phyloP scores from a whole-genome alignment of 352 stramenopile genomes.

The Lagenidium sp. region DNA sequence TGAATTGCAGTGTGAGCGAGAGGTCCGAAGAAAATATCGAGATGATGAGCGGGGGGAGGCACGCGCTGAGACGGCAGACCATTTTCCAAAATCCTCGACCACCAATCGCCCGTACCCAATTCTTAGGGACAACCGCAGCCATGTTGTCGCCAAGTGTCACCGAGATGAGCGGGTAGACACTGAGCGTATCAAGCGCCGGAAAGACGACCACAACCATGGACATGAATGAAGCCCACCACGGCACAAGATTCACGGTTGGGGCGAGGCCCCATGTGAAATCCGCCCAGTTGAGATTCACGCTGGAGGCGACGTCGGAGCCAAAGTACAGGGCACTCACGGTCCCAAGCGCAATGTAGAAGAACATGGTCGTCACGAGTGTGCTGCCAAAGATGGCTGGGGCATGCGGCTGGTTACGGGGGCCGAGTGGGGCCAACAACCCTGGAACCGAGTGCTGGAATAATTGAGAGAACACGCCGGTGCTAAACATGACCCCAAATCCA shows the following conservation, averaged over 20 bases:
- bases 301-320: constrained; percentile 62
- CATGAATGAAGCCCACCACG: constrained; percentile 48
- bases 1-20: constrained; percentile 82
- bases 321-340: constrained; percentile 80
- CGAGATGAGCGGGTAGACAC: constrained; percentile 88
- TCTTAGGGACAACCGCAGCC: constrained; percentile 38
- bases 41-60: constrained; percentile 67
- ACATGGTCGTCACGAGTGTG: constrained; percentile 75
- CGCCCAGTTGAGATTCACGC: constrained; percentile 90
- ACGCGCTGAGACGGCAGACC: constrained; percentile 67
- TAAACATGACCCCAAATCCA: constrained; percentile 88
- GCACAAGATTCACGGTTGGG: constrained; percentile 26
- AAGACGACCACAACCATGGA: constrained; percentile 86
- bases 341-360: constrained; percentile 81
- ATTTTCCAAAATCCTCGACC: constrained; percentile 51
- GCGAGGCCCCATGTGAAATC: constrained; percentile 81
- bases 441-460: constrained; percentile 90
- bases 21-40: constrained; percentile 81
- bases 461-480: constrained; percentile 82
- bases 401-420: constrained; percentile 44
- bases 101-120: constrained; percentile 22
- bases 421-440: constrained; percentile 68
- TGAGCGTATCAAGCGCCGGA: constrained; percentile 84
- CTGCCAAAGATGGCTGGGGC: constrained; percentile 58
- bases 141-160: constrained; percentile 90